Percentiles rank a stretch among this genome's conserved stretches.
phyloP scores from a whole-genome alignment of 441 rosid species.

The Omphalea diandra region DNA sequence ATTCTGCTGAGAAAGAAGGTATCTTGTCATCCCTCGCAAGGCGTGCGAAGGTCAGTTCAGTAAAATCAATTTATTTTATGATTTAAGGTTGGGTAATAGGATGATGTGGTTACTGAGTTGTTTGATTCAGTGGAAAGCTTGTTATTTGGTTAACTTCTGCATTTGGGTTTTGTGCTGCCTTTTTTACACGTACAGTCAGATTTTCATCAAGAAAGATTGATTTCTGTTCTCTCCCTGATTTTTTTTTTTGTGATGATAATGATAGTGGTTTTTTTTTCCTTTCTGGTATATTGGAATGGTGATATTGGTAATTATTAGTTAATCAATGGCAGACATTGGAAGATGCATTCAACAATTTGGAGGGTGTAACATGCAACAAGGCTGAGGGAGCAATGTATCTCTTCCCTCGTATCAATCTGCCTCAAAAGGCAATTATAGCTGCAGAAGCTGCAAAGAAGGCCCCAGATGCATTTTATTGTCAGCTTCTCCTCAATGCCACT shows the following conservation, averaged over 20 bases:
- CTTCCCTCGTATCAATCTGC: constrained; percentile 68
- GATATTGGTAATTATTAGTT: constrained; percentile 4
- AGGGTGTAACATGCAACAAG: constrained; percentile 91
- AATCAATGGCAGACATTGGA: constrained; percentile 63
- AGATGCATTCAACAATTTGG: constrained; percentile 75
- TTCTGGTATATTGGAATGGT: too few relatives aligned
- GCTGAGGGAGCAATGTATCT: constrained; percentile 99
- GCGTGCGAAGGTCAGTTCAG: constrained; percentile 83
- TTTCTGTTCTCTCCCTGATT: background rate
- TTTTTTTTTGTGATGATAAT: too few relatives aligned
- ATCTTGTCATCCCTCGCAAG: constrained; percentile 81
- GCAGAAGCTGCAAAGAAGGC: constrained; percentile 71
- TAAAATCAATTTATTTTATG: constrained; percentile 8
- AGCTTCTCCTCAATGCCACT: constrained; percentile 73
- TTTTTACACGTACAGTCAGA: background rate
- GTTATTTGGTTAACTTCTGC: background rate
- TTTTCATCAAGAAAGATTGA: background rate
- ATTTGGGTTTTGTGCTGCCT: background rate
- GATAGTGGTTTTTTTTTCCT: too few relatives aligned
- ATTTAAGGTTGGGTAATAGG: background rate
- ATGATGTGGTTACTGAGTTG: background rate
- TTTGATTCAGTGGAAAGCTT: background rate
- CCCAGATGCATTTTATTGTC: constrained; percentile 84
- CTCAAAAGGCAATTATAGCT: constrained; percentile 80
- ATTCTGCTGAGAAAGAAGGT: constrained; percentile 74